Base-by-base conservation (phyloP, 768 basidiomycete genomes). In the Mycena chlorophos region DNA sequence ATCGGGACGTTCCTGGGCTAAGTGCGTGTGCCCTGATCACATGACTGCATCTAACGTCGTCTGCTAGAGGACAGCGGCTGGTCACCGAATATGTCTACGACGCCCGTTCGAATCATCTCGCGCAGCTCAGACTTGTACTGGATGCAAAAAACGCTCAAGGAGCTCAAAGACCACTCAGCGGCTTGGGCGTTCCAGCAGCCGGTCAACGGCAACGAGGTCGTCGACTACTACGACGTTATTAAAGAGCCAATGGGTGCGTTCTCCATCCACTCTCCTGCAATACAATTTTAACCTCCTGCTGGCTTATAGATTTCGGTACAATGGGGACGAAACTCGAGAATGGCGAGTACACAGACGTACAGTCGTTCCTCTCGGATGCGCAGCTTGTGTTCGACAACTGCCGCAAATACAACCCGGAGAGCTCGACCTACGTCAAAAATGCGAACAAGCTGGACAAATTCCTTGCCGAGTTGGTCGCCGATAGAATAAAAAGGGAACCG, bases 331-430 rank as follows among this genome's bases (percentile, higher is more conserved):
- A 94, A 71, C 81, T 98, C n/a, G 87, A 92, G 30, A 84, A 78
- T n/a, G 89, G 89, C 67, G 84, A 89, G 65, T 98, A 98, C 69
- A 69, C 77, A 12, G 77, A 79, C n/a, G 72, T 94, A 49, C 86
- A 87, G 47, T 73, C 77, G 28, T 96, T 98, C 65, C 69, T 85
- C 19, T 82, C 79, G 39, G 97, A 98, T 68, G 88, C 88, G 16
- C 82, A 86, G 59, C 76, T 97, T 52, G 83, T 98, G 51, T 91
- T 92, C 65, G 84, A 91, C 62, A 99, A 99, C 66, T 97, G 95
- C 72, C 78, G 86, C 53, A 69, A 77, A 49, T 98, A 96, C 73
- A 99, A 99, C 68, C 85, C 86, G 2, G 89, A 93, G 63, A 77
- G 76, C 22, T 83, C 86, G 3, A 79, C 88, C 49, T 97, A 94